Conservation (phyloP, 2,329 filamentous ascomycete genomes). For the Aureobasidium vineae region DNA sequence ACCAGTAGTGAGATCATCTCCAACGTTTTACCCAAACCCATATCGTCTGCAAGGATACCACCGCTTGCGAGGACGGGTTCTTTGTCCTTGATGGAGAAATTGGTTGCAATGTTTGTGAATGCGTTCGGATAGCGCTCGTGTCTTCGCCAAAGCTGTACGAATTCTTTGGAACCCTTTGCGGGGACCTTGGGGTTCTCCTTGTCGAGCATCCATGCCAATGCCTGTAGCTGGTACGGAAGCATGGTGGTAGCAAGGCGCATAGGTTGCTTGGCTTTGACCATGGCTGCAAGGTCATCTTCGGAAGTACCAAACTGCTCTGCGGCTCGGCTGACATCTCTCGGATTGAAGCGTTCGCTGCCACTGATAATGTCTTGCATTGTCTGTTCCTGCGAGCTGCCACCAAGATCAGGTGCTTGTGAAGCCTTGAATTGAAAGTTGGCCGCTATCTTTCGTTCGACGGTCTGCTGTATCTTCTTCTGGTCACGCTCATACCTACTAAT, state of each 20-base stretch:
- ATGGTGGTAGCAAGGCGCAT: slow-evolving; percentile 62
- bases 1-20: slow-evolving; percentile 80
- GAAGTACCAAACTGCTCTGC: slow-evolving; percentile 69
- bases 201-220: slow-evolving; percentile 74
- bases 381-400: slow-evolving; percentile 42
- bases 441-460: slow-evolving; percentile 30
- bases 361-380: slow-evolving; percentile 64
- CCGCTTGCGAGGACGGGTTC: slow-evolving; percentile 69
- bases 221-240: slow-evolving; percentile 77
- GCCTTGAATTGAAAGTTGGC: slow-evolving; percentile 28
- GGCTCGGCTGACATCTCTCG: slow-evolving; percentile 62
- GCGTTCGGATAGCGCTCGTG: slow-evolving; percentile 40
- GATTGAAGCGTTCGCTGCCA: slow-evolving; percentile 65
- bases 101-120: slow-evolving; percentile 69
- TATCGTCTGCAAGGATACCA: slow-evolving; percentile 86
- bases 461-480: slow-evolving; percentile 37
- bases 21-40: slow-evolving; percentile 88
- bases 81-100: slow-evolving; percentile 57
- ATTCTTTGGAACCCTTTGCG: slow-evolving; percentile 54
- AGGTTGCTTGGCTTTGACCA: slow-evolving; percentile 73
- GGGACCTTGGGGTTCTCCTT: slow-evolving; percentile 72
- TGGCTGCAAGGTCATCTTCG: slow-evolving; percentile 66
- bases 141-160: slow-evolving; percentile 76
- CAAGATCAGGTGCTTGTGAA: slow-evolving; percentile 27
- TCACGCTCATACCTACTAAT: slow-evolving; percentile 43